Conservation (phyloP, 2,329 filamentous ascomycete species). For the Sporothrix pallida region DNA sequence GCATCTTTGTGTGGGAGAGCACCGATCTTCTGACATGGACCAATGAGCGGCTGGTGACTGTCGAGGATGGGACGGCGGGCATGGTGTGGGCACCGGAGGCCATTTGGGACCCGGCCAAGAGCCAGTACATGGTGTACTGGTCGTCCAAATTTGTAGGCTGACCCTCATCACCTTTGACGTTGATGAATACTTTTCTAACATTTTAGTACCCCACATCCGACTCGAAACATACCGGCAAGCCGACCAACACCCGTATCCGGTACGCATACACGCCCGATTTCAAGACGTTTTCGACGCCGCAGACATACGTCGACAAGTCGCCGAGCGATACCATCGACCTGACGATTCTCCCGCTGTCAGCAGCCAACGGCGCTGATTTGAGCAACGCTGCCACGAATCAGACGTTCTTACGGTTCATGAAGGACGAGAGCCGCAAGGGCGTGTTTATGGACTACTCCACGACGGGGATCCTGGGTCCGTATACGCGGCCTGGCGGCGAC, state of each 20-base stretch:
- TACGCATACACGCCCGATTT: constrained; percentile 64
- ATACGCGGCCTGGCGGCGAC: constrained; percentile 55
- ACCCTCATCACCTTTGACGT: not conserved
- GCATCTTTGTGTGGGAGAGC: constrained; percentile 62
- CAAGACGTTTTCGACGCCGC: constrained; percentile 55
- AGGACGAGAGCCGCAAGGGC: constrained; percentile 58
- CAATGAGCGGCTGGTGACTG: constrained; percentile 54
- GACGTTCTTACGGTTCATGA: constrained; percentile 60
- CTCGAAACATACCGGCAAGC: constrained; percentile 53
- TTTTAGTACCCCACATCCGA: constrained; percentile 53
- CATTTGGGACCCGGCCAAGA: constrained; percentile 56
- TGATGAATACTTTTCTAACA: not conserved
- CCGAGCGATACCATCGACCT: constrained; percentile 60
- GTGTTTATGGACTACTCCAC: constrained; percentile 58
- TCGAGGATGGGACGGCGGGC: constrained; percentile 59
- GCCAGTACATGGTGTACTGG: constrained; percentile 55
- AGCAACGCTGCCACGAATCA: constrained; percentile 6
- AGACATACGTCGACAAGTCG: constrained; percentile 57
- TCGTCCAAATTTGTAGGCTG: constrained; percentile 50
- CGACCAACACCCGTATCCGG: constrained; percentile 55
- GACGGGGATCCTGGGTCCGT: constrained; percentile 57
- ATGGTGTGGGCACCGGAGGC: constrained; percentile 66
- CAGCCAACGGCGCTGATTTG: constrained; percentile 37
- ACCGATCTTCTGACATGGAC: constrained; percentile 58
- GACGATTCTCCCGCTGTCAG: constrained; percentile 58